Conservation (phyloP, 345 rosid species). For the Syzygium oleosum region DNA sequence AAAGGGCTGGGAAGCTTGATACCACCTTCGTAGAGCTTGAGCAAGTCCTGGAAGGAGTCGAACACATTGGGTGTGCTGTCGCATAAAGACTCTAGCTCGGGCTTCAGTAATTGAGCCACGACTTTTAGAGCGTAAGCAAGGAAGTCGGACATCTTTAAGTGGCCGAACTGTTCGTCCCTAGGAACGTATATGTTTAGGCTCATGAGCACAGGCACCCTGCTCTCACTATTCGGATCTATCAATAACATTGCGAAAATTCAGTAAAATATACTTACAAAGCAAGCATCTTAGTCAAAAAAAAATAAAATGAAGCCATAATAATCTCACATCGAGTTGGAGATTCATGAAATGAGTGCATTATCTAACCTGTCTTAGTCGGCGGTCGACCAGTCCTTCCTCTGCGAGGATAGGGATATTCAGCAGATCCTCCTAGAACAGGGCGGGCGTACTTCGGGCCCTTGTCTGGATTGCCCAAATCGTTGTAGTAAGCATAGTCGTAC, state of each 20-base stretch:
- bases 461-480: constrained; percentile 38
- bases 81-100: constrained; percentile 17
- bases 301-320: neutral
- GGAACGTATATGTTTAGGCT: constrained; percentile 33
- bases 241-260: neutral
- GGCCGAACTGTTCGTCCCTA: constrained; percentile 37
- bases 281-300: neutral
- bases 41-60: constrained; percentile 23
- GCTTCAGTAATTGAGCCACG: constrained; percentile 20
- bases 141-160: constrained; percentile 32
- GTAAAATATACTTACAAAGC: neutral
- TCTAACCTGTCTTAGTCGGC: constrained; percentile 16
- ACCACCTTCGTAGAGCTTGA: constrained; percentile 26
- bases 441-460: constrained; percentile 18
- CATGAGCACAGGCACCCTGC: constrained; percentile 18
- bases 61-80: constrained; percentile 29
- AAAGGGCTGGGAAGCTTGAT: constrained; percentile 18
- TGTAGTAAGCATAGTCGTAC: constrained; percentile 38
- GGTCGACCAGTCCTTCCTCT: constrained; percentile 37
- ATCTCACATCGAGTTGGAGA: neutral
- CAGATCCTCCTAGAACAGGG: constrained; percentile 37
- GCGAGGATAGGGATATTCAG: constrained; percentile 35
- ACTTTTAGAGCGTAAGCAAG: constrained; percentile 28
- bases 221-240: constrained; percentile 24
- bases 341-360: neutral